Evolutionary conservation across 2,329 filamentous ascomycete species (phyloP).

Genomic region (Ramularia endophylla): DNA sequence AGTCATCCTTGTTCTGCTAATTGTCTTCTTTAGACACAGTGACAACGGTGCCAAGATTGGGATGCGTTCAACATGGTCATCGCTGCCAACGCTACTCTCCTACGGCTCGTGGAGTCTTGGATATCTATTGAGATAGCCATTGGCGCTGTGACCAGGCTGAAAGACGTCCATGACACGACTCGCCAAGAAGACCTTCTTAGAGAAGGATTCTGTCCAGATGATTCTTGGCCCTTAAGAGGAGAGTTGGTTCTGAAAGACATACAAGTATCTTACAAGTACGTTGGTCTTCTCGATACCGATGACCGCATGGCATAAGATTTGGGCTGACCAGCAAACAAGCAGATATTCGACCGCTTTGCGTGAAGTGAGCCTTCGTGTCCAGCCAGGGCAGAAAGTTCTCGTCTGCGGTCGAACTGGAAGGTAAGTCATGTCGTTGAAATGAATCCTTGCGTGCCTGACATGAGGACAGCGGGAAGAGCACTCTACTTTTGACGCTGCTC

Average conservation of each 20-base stretch:
- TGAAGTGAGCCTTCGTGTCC: constrained; percentile 25
- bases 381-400: constrained; percentile 44
- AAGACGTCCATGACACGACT: too few relatives aligned
- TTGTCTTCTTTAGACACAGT: not conserved
- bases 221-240: too few relatives aligned
- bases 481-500: constrained; percentile 44
- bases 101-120: constrained; percentile 1
- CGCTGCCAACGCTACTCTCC: not conserved
- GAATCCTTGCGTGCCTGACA: too few relatives aligned
- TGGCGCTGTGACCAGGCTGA: constrained; percentile 1
- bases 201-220: too few relatives aligned
- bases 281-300: too few relatives aligned
- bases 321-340: not conserved
- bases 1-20: constrained; percentile 1
- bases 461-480: constrained; percentile 44
- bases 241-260: too few relatives aligned
- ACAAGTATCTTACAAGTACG: too few relatives aligned
- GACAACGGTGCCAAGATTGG: not conserved
- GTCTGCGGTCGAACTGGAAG: constrained; percentile 49
- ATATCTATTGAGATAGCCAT: constrained; percentile 2
- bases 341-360: not conserved
- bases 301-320: too few relatives aligned
- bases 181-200: too few relatives aligned
- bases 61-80: constrained; percentile 1
- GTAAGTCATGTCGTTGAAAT: too few relatives aligned